A percentile compares a stretch with the other conserved stretches of the same genome.
phyloP scores from a whole-genome alignment of 2,329 filamentous ascomycete genomes.

The Hypoxylon sp. region DNA sequence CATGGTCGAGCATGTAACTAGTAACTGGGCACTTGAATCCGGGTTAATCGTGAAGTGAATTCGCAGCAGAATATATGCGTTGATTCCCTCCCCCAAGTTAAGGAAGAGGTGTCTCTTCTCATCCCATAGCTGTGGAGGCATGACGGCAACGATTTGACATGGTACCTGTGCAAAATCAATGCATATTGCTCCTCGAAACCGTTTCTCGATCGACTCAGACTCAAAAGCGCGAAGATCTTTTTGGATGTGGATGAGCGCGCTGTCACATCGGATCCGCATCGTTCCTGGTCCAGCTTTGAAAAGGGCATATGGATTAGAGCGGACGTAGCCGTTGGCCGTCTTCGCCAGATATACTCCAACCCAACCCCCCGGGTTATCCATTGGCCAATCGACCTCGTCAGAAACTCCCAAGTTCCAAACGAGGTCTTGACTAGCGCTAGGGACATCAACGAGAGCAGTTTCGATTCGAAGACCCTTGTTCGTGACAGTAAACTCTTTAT shows the following conservation, averaged over 20 bases:
- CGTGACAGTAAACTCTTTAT: slow-evolving; percentile 20
- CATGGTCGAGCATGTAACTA: slow-evolving; percentile 17
- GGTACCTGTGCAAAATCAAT: not conserved
- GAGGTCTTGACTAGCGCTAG: slow-evolving; percentile 4
- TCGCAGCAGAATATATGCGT: not conserved
- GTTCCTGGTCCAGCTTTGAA: slow-evolving; percentile 10
- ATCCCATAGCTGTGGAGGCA: slow-evolving; percentile 21
- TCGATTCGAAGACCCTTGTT: slow-evolving; percentile 23
- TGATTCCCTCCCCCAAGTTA: slow-evolving; percentile 13
- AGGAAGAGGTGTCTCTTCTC: slow-evolving; percentile 6
- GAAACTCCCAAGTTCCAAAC: slow-evolving; percentile 23
- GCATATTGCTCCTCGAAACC: not conserved
- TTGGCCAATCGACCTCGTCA: slow-evolving; percentile 20
- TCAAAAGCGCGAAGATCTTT: not conserved
- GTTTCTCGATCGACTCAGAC: slow-evolving; percentile 1
- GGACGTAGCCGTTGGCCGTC: slow-evolving; percentile 20
- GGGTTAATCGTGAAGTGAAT: not conserved
- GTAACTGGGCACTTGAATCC: not conserved
- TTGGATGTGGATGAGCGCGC: not conserved
- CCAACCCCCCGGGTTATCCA: slow-evolving; percentile 9
- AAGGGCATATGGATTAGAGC: slow-evolving; percentile 12
- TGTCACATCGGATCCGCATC: not conserved
- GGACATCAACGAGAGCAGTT: slow-evolving; percentile 1
- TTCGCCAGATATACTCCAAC: slow-evolving; percentile 22
- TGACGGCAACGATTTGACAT: not conserved